Evolutionary conservation across 495 filamentous ascomycete species (phyloP), one percentile per base, ranked within the genome.

Genomic region (Xylaria palmicola): DNA sequence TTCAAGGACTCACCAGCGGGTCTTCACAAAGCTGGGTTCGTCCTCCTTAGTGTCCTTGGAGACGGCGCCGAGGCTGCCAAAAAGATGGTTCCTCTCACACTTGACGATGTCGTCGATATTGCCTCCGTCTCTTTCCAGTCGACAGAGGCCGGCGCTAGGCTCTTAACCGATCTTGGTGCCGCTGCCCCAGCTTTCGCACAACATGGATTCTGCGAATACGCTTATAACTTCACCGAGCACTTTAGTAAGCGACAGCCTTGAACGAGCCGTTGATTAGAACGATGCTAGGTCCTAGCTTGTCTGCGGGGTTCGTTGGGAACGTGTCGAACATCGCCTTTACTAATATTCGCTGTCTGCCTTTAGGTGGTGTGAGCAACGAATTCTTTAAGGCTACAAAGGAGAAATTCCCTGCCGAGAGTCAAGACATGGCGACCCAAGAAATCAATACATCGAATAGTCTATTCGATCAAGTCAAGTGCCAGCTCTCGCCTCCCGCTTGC

Each of bases 351-450:
- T 32, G 27, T 26, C n/a, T 15, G 22, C 15, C 29, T n/a, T 22
- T 57, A 62, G 60, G 32, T 9, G 43, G 51, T 2, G 36, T 44
- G 5, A 57, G 51, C 44, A 50, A 62, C 36, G 6, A 50, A 0
- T 51, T 62, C 19, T 62, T 56, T 52, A 30, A 10, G 15, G 47
- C 52, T 20, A 39, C 9, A 24, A 57, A 37, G 34, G 53, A 20
- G 13, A 62, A 62, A 27, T 62, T 51, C 52, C 60, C 60, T 1
- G 8, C 12, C 6, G 43, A 62, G 24, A 22, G 17, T 20, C 53
- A 50, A 17, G 34, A 22, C 3, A 13, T 40, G 13, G 60, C 60
- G 6, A 5, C 1, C 15, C 8, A 62, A 6, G 43, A 62, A 1
- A 62, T 62, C 19, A 13, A 29, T 10, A 24, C 5, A n/a, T 50